Evolutionary conservation across 139 green algal species (phyloP), one percentile per base, ranked within the genome.

Genomic region (Chlorella vulgaris): DNA sequence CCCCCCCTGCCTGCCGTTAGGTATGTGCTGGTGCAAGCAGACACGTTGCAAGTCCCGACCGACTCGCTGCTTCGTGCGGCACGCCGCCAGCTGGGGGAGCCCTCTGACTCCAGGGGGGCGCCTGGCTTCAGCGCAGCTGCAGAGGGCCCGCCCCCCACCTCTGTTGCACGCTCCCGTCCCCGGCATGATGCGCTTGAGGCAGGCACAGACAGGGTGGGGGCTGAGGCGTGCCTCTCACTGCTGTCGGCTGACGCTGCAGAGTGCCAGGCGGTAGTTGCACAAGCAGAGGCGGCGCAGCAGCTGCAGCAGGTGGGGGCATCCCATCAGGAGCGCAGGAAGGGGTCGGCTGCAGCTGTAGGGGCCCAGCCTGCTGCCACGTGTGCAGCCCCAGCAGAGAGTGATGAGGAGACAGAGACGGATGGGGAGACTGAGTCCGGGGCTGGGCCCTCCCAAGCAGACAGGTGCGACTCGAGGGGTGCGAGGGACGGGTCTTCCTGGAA

Each of bases 1-100:
- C n/a, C 18, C 24, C 35, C 31, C 7, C 2, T 36, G 1, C 43
- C 21, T 67, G 33, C 70, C 31, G 19, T 47, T 53, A 79, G 73
- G 51, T 79, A 79, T 51, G 73, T 79, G 53, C 73, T 79, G 53
- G 73, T 79, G 2, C 51, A 51, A 6, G 53, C 73, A 1, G 73
- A 79, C 51, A 79, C 73, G 1, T 51, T 79, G 38, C 24, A 79
- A 33, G 73, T 35, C 1, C 73, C 73, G 51, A 79, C 29, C 35
- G 51, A 79, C 26, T 79, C 73, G 2, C 4, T 51, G 51, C 73
- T 79, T 50, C 73, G 73, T 35, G 21, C 43, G 7, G 73, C 73
- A 2, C 51, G 73, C 7, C 73, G 73, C 35, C 53, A 79, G 53
- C 73, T 79, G 53, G 73, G 73, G 26, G 73, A 79, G 36, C 73